Base-by-base conservation (phyloP, 352 stramenopile genomes). In the Pythium aquatile region DNA sequence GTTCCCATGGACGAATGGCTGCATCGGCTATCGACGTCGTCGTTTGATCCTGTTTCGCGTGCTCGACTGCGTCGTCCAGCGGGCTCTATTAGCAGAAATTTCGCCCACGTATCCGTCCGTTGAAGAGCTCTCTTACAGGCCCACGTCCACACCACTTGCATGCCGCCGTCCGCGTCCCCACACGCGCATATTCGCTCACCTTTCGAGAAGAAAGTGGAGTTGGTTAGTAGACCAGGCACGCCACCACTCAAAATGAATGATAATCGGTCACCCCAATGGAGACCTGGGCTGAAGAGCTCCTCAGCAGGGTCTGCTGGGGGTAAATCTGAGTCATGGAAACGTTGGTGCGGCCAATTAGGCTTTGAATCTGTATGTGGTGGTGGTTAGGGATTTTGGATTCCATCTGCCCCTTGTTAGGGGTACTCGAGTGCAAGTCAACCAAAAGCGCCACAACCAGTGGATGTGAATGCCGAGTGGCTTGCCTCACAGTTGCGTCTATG, bases 221-320 rank as follows among this genome's bases (percentile, higher is more conserved):
- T 77, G 75, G 72, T 82, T 80, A 79, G 74, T 84, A 84, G 72
- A 79, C 75, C 77, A 86, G 77, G 81, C 78, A 81, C 77, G 69
- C 70, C 61, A 88, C 75, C 75, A 83, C 75, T 83, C 75, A 74
- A 87, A 87, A 83, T 66, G 61, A 68, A 65, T 65, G 59, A 64
- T 61, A 65, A 68, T 62, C 65, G 58, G 58, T 72, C 64, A 63
- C 29, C 16, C 30, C 14, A 61, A 53, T 62, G 54, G 29, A 20
- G 54, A 39, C 28, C 61, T 14, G 16, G 11, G 40, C 30, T 60
- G 55, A 68, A 63, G 40, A 48, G 55, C 62, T 55, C 55, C 48
- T 29, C 26, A 58, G 17, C 10, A 24, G 40, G 40, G 46, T 42
- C 46, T 1, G 51, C 46, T n/a, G 46, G 32, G 56, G 61, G 28